Conservation (phyloP, 2,329 filamentous ascomycete species). For the Clarireedia sp. region DNA sequence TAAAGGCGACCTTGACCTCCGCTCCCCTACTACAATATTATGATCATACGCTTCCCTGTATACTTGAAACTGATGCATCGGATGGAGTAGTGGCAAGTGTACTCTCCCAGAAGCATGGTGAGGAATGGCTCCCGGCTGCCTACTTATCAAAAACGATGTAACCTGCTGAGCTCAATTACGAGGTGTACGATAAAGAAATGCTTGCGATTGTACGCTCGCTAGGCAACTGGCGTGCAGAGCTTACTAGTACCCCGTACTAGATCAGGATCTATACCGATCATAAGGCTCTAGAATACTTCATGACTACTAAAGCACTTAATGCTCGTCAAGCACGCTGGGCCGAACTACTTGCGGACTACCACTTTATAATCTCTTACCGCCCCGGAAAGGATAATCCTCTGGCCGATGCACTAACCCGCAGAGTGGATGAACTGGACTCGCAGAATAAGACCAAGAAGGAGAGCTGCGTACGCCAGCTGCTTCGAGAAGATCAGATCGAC, state of each 20-base stretch:
- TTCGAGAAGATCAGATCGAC: no score
- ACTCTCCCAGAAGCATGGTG: slow-evolving; percentile 3
- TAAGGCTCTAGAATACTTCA: slow-evolving; percentile 12
- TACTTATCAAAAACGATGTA: slow-evolving; percentile 23
- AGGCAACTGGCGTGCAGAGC: slow-evolving; percentile 1
- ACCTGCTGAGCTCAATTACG: slow-evolving; percentile 25
- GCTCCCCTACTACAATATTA: not conserved
- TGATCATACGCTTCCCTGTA: not conserved
- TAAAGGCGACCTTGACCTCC: not conserved
- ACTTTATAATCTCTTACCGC: slow-evolving; percentile 7
- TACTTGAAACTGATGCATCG: slow-evolving; percentile 8
- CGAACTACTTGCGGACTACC: not conserved
- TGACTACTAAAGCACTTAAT: slow-evolving; percentile 10
- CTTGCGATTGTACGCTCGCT: slow-evolving; percentile 24
- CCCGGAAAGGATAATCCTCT: slow-evolving; percentile 3
- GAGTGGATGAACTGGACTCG: not conserved
- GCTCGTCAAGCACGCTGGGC: not conserved
- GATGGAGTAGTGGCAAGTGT: slow-evolving; percentile 9
- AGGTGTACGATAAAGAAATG: slow-evolving; percentile 29
- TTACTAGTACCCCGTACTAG: not conserved
- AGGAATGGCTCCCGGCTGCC: slow-evolving; percentile 10
- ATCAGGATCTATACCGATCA: slow-evolving; percentile 2
- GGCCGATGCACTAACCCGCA: not conserved
- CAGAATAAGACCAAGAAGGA: no score
- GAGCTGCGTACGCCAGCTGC: no score